A percentile compares a stretch with the other conserved stretches of the same genome.
These are phyloP conservation scores for Hyphopichia khmerensis DNA, from an alignment of 1,139 yeast genomes.

Conservation along the genomic window DNA sequence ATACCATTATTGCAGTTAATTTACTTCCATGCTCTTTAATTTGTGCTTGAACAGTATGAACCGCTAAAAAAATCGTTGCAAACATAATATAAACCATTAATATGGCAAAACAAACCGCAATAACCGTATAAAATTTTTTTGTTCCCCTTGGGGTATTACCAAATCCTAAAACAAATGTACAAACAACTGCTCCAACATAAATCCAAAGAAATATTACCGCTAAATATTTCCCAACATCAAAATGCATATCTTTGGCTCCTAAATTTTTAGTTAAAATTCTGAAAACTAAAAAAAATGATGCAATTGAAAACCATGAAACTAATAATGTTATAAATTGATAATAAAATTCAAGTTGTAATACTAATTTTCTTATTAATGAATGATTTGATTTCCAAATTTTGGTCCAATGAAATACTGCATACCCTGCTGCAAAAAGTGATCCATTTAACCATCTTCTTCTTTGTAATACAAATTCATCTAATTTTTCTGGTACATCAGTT, in stretches of 20 bases:
- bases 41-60: constrained; percentile 56
- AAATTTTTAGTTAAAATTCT: constrained; percentile 58
- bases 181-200: constrained; percentile 41
- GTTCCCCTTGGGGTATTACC: constrained; percentile 53
- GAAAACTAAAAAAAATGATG: constrained; percentile 74
- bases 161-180: constrained; percentile 47
- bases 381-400: constrained; percentile 71
- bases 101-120: constrained; percentile 42
- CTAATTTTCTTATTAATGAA: constrained; percentile 56
- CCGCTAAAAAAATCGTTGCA: constrained; percentile 83
- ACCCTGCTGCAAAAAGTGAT: constrained; percentile 78
- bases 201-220: constrained; percentile 45
- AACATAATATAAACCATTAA: constrained; percentile 50
- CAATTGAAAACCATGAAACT: constrained; percentile 80
- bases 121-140: constrained; percentile 40
- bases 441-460: constrained; percentile 87
- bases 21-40: constrained; percentile 39
- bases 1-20: constrained; percentile 47
- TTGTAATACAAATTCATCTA: constrained; percentile 73
- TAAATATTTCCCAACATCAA: constrained; percentile 42
- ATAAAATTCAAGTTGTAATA: constrained; percentile 66
- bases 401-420: constrained; percentile 70
- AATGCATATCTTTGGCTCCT: constrained; percentile 48
- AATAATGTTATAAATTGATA: constrained; percentile 65
- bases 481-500: constrained; percentile 77